These are phyloP conservation scores for Dendrobium officinale DNA, from an alignment of 106 monocot genomes.

Conservation along the genomic window DNA sequence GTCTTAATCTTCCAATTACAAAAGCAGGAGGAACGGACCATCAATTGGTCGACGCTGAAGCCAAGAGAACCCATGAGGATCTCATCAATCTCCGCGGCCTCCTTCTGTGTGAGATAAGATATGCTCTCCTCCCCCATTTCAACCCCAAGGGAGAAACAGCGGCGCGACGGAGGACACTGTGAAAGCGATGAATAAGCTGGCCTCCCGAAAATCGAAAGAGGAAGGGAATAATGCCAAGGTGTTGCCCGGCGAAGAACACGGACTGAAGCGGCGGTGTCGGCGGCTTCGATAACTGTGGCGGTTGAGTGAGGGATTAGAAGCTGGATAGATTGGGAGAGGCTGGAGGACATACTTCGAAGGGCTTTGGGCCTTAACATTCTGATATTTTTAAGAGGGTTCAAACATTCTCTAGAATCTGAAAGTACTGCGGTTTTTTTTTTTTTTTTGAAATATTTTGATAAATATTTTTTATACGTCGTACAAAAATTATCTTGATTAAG, in stretches of 20 bases:
- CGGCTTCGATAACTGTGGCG: neutral
- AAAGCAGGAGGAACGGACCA: constrained; percentile 31
- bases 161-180: neutral
- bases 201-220: neutral
- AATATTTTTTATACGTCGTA: too few relatives aligned
- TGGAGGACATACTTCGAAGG: neutral
- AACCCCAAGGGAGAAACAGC: constrained; percentile 3
- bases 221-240: too few relatives aligned
- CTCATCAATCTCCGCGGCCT: constrained; percentile 88
- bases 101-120: constrained; percentile 62
- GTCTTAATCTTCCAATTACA: neutral
- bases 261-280: neutral
- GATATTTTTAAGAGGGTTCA: neutral
- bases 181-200: neutral
- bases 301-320: neutral
- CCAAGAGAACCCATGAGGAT: constrained; percentile 91
- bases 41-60: constrained; percentile 91
- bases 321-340: neutral
- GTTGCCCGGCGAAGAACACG: neutral
- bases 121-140: constrained; percentile 24
- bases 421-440: too few relatives aligned
- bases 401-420: too few relatives aligned
- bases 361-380: neutral
- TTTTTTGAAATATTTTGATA: too few relatives aligned
- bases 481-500: too few relatives aligned